Evolutionary conservation across 257 asterid genomes (phyloP), one percentile per base, ranked within the genome.

Genomic region (Paraleonurus japonicus): DNA sequence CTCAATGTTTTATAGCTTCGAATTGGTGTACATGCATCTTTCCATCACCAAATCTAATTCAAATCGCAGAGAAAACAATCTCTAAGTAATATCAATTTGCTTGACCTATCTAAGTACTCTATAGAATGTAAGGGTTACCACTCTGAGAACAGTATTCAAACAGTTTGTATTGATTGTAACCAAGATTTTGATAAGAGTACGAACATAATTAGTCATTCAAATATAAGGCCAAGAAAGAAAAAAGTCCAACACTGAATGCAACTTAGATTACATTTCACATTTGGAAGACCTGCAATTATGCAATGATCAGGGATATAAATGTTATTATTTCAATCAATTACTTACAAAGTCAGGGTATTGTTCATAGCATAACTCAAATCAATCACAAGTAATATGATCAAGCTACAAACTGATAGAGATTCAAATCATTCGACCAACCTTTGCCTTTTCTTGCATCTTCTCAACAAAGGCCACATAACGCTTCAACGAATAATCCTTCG

Each of bases 401-500:
- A 35, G 43, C 26, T 12, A 6, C 30, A 47, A 57, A 4, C 11
- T 7, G 23, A 43, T 15, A 4, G 30, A 66, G 60, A 45, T 43
- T 62, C n/a, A 1, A 41, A 16, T 28, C 12, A 47, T 22, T 33
- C 8, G 37, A 70, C 90, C 57, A 74, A 92, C 98, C 92, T 81
- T 76, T 6, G 98, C 85, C 80, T 88, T 92, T 48, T 74, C 85
- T 53, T 85, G 89, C 48, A 92, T 69, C 84, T 87, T 90, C 65
- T 83, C 88, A 16, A 69, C 87, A 68, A 92, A 90, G n/a, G 66
- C 72, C 70, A 85, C 59, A 69, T 88, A 92, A 65, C 78, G 86
- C 79, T 92, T 92, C 86, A 88, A 63, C 0, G 97, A 80, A 64
- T 92, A 92, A 77, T 88, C 98, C 81, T 90, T 90, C 2, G 90